Evolutionary conservation across 768 basidiomycete species (phyloP).

Genomic region (Imleria badia): DNA sequence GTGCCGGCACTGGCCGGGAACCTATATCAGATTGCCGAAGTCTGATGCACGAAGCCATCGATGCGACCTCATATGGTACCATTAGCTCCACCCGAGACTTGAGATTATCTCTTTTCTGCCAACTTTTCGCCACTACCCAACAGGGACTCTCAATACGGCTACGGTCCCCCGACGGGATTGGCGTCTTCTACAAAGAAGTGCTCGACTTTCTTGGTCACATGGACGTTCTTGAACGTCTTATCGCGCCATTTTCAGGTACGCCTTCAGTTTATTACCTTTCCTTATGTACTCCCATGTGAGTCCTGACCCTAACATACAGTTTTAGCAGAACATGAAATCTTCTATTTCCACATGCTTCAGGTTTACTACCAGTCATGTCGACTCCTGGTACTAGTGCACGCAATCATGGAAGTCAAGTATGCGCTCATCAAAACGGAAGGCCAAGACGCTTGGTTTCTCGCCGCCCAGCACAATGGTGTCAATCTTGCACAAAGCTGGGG

Average conservation of each 20-base stretch:
- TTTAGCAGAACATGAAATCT: conserved; percentile 40
- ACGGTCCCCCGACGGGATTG: conserved; percentile 25
- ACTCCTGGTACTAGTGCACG: conserved; percentile 39
- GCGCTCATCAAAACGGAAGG: conserved; percentile 16
- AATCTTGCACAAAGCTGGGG: conserved; percentile 38
- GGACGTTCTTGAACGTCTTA: conserved; percentile 37
- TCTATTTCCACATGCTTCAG: conserved; percentile 42
- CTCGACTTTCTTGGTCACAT: conserved; percentile 33
- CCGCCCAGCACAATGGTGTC: conserved; percentile 33
- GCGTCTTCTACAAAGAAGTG: conserved; percentile 35
- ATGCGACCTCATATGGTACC: conserved; percentile 24
- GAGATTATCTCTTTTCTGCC: conserved; percentile 38
- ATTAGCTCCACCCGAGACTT: conserved; percentile 31
- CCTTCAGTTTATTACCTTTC: not conserved
- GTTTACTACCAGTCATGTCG: conserved; percentile 42
- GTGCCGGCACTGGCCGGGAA: conserved; percentile 42
- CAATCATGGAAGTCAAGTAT: conserved; percentile 29
- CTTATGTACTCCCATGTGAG: not conserved
- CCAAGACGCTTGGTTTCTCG: conserved; percentile 32
- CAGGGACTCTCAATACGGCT: conserved; percentile 34
- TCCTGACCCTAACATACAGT: conserved; percentile 35
- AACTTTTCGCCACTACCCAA: conserved; percentile 35
- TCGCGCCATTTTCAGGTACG: conserved; percentile 40
- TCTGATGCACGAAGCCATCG: conserved; percentile 32
- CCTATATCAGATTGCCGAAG: conserved; percentile 37